Evolutionary conservation across 306 rosid species (phyloP).

Genomic region (Mimosa pudica): DNA sequence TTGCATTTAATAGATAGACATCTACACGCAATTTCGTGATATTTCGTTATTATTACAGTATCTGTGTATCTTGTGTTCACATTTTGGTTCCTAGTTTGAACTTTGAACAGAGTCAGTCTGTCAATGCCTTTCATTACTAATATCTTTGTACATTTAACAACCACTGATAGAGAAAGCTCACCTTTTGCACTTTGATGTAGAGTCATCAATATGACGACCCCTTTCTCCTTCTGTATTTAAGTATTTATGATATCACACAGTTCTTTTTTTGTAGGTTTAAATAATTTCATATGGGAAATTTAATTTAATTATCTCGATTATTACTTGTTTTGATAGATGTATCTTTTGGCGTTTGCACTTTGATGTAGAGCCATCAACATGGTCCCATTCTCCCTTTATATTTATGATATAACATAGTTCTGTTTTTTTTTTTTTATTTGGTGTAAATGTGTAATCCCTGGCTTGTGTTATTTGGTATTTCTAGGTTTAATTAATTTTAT

Average conservation of each 20-base stretch:
- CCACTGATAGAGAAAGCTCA: background rate
- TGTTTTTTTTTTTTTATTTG: too few species aligned
- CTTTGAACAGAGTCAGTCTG: background rate
- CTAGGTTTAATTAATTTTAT: too few species aligned
- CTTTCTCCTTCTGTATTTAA: too few species aligned
- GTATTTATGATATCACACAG: too few species aligned
- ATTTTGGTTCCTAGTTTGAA: background rate
- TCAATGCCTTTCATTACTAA: background rate
- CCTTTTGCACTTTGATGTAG: background rate
- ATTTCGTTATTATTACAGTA: too few species aligned
- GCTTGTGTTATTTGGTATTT: too few species aligned
- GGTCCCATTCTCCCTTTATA: too few species aligned
- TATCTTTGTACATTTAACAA: background rate
- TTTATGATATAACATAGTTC: too few species aligned
- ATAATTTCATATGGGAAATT: background rate
- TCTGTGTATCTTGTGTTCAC: background rate
- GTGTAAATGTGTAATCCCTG: too few species aligned
- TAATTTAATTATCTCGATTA: background rate
- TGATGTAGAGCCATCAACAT: too few species aligned
- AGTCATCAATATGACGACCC: too few species aligned
- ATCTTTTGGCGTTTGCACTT: too few species aligned
- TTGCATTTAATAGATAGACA: background rate
- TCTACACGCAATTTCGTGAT: background rate
- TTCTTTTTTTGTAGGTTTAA: background rate
- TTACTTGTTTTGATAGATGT: background rate